Percentiles rank a stretch among this genome's conserved stretches.
phyloP scores from a whole-genome alignment of 2,329 filamentous ascomycete genomes.

The Aspergillus calidoustus region DNA sequence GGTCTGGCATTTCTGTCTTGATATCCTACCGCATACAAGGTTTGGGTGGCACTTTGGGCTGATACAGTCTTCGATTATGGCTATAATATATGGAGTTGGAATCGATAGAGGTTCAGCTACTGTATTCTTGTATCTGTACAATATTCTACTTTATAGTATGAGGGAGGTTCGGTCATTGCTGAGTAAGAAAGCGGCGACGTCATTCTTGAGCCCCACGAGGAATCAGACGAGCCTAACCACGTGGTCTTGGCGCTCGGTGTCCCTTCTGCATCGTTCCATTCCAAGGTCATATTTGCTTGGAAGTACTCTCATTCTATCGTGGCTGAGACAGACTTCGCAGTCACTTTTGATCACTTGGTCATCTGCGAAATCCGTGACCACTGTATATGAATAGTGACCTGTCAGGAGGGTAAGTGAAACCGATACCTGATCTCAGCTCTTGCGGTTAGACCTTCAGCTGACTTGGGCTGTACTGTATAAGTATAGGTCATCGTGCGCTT shows the following conservation, averaged over 20 bases:
- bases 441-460: slow-evolving; percentile 16
- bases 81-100: not conserved
- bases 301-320: slow-evolving; percentile 5
- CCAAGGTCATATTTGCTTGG: not conserved
- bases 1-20: slow-evolving; percentile 14
- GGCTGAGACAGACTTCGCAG: slow-evolving; percentile 7
- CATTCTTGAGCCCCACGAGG: slow-evolving; percentile 14
- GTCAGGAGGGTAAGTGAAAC: slow-evolving; percentile 19
- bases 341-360: slow-evolving; percentile 11
- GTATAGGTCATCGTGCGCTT: slow-evolving; percentile 9
- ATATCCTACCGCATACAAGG: slow-evolving; percentile 27
- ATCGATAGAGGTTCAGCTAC: not conserved
- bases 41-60: slow-evolving; percentile 11
- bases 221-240: slow-evolving; percentile 17
- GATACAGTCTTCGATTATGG: not conserved
- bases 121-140: not conserved
- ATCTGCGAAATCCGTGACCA: not conserved
- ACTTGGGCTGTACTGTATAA: slow-evolving; percentile 5
- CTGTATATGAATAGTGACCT: not conserved
- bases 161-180: not conserved
- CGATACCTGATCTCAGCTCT: slow-evolving; percentile 15
- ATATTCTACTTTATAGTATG: not conserved
- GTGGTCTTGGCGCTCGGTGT: slow-evolving; percentile 15
- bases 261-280: slow-evolving; percentile 10
- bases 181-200: not conserved